Conservation (phyloP, 768 basidiomycete species). For the Cubamyces lactineus region DNA sequence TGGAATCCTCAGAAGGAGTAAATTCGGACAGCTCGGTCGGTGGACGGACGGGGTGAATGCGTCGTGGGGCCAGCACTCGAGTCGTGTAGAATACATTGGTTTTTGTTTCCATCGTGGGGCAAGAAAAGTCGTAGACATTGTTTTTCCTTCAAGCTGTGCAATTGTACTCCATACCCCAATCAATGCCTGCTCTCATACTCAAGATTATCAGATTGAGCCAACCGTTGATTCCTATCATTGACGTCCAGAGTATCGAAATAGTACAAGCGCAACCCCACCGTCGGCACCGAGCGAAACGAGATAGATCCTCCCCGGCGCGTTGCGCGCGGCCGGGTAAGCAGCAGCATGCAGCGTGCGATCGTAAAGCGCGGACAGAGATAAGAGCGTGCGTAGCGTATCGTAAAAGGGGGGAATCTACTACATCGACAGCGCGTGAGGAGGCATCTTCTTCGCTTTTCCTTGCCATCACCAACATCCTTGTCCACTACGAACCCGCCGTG, state of each 20-base stretch:
- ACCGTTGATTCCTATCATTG: slow-evolving; percentile 73
- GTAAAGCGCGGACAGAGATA: slow-evolving; percentile 18
- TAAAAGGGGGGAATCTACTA: slow-evolving; percentile 33
- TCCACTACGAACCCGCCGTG: neutral
- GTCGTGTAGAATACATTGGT: slow-evolving; percentile 13
- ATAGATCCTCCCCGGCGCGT: slow-evolving; percentile 3
- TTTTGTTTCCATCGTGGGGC: neutral
- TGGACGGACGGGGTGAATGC: neutral
- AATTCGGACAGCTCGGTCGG: neutral
- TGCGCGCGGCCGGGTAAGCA: slow-evolving; percentile 38
- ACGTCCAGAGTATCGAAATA: slow-evolving; percentile 20
- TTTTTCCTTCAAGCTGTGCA: neutral
- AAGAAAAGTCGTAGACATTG: neutral
- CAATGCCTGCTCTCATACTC: too few relatives aligned
- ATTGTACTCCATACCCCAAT: too few relatives aligned
- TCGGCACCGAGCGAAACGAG: slow-evolving; percentile 14
- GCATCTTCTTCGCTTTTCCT: slow-evolving; percentile 29
- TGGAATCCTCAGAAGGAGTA: slow-evolving; percentile 58
- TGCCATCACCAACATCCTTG: slow-evolving; percentile 15
- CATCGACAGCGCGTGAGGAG: slow-evolving; percentile 27
- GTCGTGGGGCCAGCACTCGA: too few relatives aligned
- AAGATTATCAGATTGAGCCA: slow-evolving; percentile 38
- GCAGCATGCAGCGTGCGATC: slow-evolving; percentile 31
- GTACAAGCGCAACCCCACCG: slow-evolving; percentile 22
- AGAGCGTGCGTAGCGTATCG: slow-evolving; percentile 32